These are phyloP conservation scores for Beauveria caledonica DNA, from an alignment of 2,329 filamentous ascomycete species.

Conservation along the genomic window DNA sequence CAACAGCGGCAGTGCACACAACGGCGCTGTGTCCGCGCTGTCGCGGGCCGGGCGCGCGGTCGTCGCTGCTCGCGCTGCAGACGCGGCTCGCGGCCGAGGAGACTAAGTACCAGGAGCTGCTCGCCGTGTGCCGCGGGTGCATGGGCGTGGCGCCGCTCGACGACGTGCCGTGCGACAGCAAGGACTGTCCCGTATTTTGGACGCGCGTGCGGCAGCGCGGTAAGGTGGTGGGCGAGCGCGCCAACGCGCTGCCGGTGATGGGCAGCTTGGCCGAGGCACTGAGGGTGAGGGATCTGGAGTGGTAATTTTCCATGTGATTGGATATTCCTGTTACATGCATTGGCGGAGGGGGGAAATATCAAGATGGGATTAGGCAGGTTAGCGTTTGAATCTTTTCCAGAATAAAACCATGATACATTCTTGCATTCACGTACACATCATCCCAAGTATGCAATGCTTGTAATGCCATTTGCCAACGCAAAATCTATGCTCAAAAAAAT, in stretches of 20 bases:
- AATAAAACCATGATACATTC: no score
- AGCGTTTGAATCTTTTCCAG: neutral
- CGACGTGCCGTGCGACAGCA: slow-evolving; percentile 77
- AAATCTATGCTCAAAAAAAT: no score
- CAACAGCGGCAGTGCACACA: slow-evolving; percentile 12
- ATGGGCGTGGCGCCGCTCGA: slow-evolving; percentile 65
- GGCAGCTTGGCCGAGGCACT: slow-evolving; percentile 21
- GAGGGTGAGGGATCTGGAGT: slow-evolving; percentile 24
- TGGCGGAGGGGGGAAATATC: neutral
- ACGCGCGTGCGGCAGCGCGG: slow-evolving; percentile 57
- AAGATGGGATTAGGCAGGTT: neutral
- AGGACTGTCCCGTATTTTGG: slow-evolving; percentile 91
- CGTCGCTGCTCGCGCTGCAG: slow-evolving; percentile 57
- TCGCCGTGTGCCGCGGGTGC: slow-evolving; percentile 71
- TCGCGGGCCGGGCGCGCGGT: slow-evolving; percentile 36
- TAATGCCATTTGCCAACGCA: no score
- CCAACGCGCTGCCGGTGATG: slow-evolving; percentile 24
- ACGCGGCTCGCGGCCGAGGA: slow-evolving; percentile 55
- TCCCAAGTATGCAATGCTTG: no score
- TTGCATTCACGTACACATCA: no score
- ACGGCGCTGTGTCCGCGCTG: slow-evolving; percentile 51
- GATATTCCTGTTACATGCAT: neutral
- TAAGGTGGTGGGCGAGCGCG: slow-evolving; percentile 33
- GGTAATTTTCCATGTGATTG: slow-evolving; percentile 19
- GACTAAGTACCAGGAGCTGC: slow-evolving; percentile 53